Evolutionary conservation across 495 filamentous ascomycete species (phyloP), one percentile per base, ranked within the genome.

Genomic region (Trichoderma parareesei): DNA sequence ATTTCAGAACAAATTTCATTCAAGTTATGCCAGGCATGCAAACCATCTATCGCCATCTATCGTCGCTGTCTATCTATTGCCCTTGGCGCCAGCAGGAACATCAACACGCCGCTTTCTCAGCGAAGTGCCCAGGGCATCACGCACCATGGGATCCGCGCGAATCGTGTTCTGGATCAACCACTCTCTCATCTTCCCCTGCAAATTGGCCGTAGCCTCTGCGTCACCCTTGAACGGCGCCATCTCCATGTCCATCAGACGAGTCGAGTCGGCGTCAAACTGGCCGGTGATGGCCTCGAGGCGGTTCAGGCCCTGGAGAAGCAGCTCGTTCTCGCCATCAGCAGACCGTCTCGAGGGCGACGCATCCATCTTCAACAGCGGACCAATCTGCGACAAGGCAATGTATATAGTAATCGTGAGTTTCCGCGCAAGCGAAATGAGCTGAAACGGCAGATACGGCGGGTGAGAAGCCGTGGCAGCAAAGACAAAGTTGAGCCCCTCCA

Each of bases 351-450:
- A 66, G 16, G 61, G 40, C 7, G 40, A 37, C 11, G 38, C 13
- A 11, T 48, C 41, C 61, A 75, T 69, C 68, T 71, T 72, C 38
- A 91, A 72, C 5, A 93, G 74, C 5, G 88, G 87, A 0, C 85
- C 84, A 20, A 96, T 82, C 75, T 97, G 91, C n/a, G 87, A 88
- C 65, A 97, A 86, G 67, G 93, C 95, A 60, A 97, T 93, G 74
- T 92, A 93, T 20, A 92, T 69, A n/a, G 89, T 91, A 60, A 98
- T 78, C 8, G 84, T 82, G 18, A 89, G 73, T 73, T 89, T 93
- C 41, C 92, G 85, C 3, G 89, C 86, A n/a, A 98, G 81, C 14
- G 80, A 70, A 41, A 97, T 79, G 68, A 88, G 82, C 75, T 98
- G 92, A 73, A 96, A 98, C 11, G 90, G 94, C n/a, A 97, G 79